Conservation (phyloP, 1,284 basidiomycete genomes). For the Trichosporon sp. region DNA sequence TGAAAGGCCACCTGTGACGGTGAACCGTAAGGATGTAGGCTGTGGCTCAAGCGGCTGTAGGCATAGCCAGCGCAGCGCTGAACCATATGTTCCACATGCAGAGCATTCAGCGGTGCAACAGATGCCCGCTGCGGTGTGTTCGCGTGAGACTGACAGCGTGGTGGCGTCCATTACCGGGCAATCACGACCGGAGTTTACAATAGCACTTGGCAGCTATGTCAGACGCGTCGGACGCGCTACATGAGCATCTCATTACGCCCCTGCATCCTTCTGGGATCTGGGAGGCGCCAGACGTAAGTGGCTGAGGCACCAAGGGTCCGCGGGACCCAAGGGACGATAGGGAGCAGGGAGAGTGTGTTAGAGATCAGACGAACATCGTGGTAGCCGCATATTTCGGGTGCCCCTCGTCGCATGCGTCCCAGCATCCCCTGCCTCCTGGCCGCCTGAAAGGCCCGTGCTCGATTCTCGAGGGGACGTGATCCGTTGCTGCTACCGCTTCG, state of each 20-base stretch:
- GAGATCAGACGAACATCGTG: neutral
- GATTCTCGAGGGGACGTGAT: neutral
- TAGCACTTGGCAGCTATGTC: neutral
- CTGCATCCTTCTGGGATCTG: neutral
- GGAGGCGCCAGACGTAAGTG: neutral
- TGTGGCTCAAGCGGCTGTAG: neutral
- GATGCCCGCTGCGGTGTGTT: neutral
- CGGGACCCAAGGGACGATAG: neutral
- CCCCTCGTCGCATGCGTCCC: no score
- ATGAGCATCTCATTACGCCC: neutral
- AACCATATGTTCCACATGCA: neutral
- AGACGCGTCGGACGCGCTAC: neutral
- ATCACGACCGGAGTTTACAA: neutral
- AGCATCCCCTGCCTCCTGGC: neutral
- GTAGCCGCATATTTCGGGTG: neutral
- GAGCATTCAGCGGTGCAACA: neutral
- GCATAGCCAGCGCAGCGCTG: neutral
- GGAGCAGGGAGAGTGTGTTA: neutral
- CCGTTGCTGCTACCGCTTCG: neutral
- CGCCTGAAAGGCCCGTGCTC: neutral
- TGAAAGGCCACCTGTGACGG: neutral
- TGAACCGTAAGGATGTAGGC: neutral
- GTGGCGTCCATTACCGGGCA: neutral
- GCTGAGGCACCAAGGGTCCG: neutral
- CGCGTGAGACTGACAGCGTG: neutral